phyloP scores from a whole-genome alignment of 148 eudicot genomes.

The Fagopyrum homotropicum region DNA sequence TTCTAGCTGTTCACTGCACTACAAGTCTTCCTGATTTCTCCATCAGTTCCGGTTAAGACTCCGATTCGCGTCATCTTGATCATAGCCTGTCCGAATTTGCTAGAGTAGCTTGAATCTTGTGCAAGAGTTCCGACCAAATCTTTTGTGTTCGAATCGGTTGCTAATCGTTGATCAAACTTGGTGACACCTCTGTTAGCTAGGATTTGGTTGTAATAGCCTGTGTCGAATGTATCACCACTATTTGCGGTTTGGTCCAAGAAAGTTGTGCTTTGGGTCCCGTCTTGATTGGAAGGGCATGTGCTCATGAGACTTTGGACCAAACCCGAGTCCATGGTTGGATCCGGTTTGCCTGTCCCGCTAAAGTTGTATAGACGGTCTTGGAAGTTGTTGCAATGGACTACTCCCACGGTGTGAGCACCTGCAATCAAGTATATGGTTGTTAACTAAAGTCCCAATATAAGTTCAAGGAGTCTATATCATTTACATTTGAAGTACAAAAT shows the following conservation, averaged over 20 bases:
- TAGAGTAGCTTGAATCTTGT: conserved; percentile 4
- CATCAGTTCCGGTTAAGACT: conserved; percentile 16
- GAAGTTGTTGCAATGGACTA: conserved; percentile 20
- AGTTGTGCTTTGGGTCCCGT: conserved; percentile 1
- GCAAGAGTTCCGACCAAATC: conserved; percentile 2
- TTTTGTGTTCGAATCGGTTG: conserved; percentile 8
- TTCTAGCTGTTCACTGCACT: conserved; percentile 2
- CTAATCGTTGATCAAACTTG: conserved; percentile 20
- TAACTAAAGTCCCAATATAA: no score
- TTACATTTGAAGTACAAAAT: no score
- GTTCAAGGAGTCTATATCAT: not conserved
- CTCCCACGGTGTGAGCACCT: conserved; percentile 20
- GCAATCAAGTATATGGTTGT: not conserved
- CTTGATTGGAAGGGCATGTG: conserved; percentile 13
- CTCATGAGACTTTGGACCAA: conserved; percentile 8
- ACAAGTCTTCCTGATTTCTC: conserved; percentile 22
- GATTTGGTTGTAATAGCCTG: conserved; percentile 20
- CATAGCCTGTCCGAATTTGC: conserved; percentile 21
- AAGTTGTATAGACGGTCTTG: conserved; percentile 20
- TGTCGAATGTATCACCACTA: conserved; percentile 16
- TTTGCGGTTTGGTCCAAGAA: conserved; percentile 17
- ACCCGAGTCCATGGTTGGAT: conserved; percentile 23
- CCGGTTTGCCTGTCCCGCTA: conserved; percentile 17
- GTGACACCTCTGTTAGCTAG: conserved; percentile 10
- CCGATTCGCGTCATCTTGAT: conserved; percentile 15